These are phyloP conservation scores for Rhodotorula paludigena DNA, from an alignment of 768 basidiomycete species.

Conservation along the genomic window DNA sequence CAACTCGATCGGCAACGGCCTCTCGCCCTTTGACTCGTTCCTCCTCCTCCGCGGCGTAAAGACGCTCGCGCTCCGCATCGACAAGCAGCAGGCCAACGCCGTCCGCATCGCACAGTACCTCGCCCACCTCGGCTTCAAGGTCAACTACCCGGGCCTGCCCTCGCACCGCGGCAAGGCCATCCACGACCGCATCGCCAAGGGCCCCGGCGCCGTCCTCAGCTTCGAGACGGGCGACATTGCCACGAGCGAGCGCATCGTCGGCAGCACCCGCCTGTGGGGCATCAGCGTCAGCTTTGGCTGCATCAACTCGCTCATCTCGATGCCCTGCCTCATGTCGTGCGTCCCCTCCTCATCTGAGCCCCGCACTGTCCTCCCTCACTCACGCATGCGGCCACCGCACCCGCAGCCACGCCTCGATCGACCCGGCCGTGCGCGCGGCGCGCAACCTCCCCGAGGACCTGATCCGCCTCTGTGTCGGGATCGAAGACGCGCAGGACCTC, in stretches of 20 bases:
- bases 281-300: conserved; percentile 97
- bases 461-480: conserved; percentile 95
- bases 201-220: conserved; percentile 86
- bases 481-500: conserved; percentile 88
- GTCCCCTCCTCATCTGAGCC: conserved; percentile 48
- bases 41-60: conserved; percentile 91
- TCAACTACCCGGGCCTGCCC: conserved; percentile 84
- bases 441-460: conserved; percentile 97
- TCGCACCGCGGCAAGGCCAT: conserved; percentile 76
- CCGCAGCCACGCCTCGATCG: conserved; percentile 88
- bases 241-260: conserved; percentile 86
- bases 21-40: conserved; percentile 94
- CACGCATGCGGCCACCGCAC: neutral
- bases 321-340: conserved; percentile 99
- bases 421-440: conserved; percentile 87
- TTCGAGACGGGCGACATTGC: conserved; percentile 90
- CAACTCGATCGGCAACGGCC: conserved; percentile 87
- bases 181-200: conserved; percentile 84
- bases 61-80: conserved; percentile 92
- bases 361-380: neutral
- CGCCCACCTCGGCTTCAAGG: conserved; percentile 73
- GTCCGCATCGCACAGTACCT: conserved; percentile 82
- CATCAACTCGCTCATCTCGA: conserved; percentile 94
- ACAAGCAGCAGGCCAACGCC: conserved; percentile 79
- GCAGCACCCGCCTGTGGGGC: conserved; percentile 87